Base-by-base conservation (phyloP, 176 grass and related monocot genomes). In the Pontederia paniculata region DNA sequence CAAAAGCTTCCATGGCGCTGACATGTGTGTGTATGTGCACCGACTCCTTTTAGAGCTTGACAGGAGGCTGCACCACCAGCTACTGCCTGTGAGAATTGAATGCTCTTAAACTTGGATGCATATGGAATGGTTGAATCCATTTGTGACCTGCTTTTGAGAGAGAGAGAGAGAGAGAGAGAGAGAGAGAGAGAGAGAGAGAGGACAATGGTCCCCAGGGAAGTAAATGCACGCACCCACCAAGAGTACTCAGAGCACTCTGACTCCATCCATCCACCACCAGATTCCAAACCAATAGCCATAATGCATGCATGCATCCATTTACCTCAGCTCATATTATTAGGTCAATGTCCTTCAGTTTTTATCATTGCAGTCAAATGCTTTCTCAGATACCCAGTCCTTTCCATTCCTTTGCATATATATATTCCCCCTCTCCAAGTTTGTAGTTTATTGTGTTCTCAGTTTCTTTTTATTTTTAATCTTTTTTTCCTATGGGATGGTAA, bases 31-130 rank as follows among this genome's bases (percentile, higher is more conserved):
- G n/a, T n/a, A 5, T 5, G 5, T 31, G 5, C 25, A 31, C 25
- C 25, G 25, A 31, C 25, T 31, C 25, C 25, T 31, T 31, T 31
- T 31, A 31, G 25, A 31, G 25, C 25, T 31, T 31, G 25, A 31
- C 25, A 31, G 25, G 25, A 31, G 25, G 25, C 25, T 31, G 25
- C 25, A 31, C 25, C 25, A 52, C 50, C 50, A 17, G 58, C 28
- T 19, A 17, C 42, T 16, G 5, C 58, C 56, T 58, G 56, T 58
- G 56, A 58, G 56, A 42, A 58, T 58, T 58, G 16, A 22, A 45
- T 62, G 58, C 58, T 62, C 58, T 62, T 52, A 52, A 52, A 52
- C n/a, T 19, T 52, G 25, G 20, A 55, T 23, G 53, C 20, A 55
- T 23, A 23, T 55, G 53, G 53, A 50, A 50, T 15, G 12, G 48